Evolutionary conservation across 2,329 filamentous ascomycete species (phyloP).

Genomic region (Colletotrichum coccodes): DNA sequence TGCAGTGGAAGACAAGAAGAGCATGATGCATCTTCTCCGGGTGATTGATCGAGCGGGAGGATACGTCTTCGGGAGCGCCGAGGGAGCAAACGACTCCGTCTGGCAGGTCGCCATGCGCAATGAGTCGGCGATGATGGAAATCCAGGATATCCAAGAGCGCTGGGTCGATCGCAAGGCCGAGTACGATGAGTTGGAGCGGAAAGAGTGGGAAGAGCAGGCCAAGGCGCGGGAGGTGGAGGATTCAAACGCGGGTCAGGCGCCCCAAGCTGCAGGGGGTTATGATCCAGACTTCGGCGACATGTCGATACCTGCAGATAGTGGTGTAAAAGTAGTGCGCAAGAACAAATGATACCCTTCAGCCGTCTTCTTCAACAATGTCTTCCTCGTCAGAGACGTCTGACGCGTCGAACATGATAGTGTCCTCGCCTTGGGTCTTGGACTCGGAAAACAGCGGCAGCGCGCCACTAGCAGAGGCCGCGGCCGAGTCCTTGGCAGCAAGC

Average conservation of each 20-base stretch:
- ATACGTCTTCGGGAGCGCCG: constrained; percentile 90
- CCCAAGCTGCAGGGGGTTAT: constrained; percentile 46
- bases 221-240: constrained; percentile 52
- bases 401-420: constrained; percentile 53
- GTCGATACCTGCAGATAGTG: constrained; percentile 65
- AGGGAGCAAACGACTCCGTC: constrained; percentile 94
- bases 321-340: constrained; percentile 78
- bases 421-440: constrained; percentile 75
- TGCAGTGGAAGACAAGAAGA: constrained; percentile 95
- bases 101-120: constrained; percentile 95
- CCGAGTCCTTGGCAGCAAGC: constrained; percentile 65
- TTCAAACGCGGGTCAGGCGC: neutral
- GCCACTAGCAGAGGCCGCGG: constrained; percentile 4
- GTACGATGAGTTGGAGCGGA: constrained; percentile 82
- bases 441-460: constrained; percentile 16
- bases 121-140: constrained; percentile 79
- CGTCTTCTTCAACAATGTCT: constrained; percentile 56
- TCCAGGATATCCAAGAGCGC: constrained; percentile 91
- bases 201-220: constrained; percentile 80
- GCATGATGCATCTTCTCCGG: constrained; percentile 91
- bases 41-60: constrained; percentile 93
- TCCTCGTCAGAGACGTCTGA: constrained; percentile 53
- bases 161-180: constrained; percentile 94
- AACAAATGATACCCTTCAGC: constrained; percentile 61
- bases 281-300: constrained; percentile 64